Evolutionary conservation across 2,329 filamentous ascomycete species (phyloP), one percentile per base, ranked within the genome.

Genomic region (Botrytis fabae): DNA sequence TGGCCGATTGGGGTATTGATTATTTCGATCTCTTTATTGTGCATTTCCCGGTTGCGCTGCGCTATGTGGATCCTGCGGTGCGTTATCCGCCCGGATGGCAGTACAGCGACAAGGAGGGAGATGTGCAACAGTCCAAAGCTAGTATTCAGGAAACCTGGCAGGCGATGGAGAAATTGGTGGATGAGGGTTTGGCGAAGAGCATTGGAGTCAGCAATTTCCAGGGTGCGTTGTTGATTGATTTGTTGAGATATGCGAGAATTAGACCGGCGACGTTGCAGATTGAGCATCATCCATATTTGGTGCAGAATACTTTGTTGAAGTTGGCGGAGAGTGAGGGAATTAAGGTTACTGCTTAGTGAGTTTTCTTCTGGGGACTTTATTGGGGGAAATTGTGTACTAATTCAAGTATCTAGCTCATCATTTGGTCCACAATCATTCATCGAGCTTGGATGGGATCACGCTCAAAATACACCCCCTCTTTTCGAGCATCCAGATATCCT

Each of bases 11-110:
- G 90, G 91, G 92, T 75, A 82, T 97, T 75, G 93, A 95, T 80
- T 97, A 97, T 86, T 95, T 97, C 82, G 94, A 97, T 82, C 89
- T 97, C 77, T 97, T 91, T 88, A 86, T 95, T 79, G 90, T 97
- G 79, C 94, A 97, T 86, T 97, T 96, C 88, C 94, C 94, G 77
- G 89, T 96, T 76, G 89, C 94, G 59, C 87, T 97, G 78, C 92
- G 94, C 85, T 97, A 93, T 83, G 92, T 97, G 79, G 92, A 94
- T 84, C 94, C 93, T 57, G 84, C 85, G 25, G 90, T 91, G 74
- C 90, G 91, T 81, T 95, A 95, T 86, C 93, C 93, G 35, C 93
- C 93, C 60, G 90, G 92, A 79, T 95, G 93, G 92, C 85, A 87
- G 82, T 89, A 89, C 82, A 90, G 91, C 73, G 89, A 86, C 79